Evolutionary conservation across 2,329 filamentous ascomycete genomes (phyloP).

Genomic region (Penicillium thymicola): DNA sequence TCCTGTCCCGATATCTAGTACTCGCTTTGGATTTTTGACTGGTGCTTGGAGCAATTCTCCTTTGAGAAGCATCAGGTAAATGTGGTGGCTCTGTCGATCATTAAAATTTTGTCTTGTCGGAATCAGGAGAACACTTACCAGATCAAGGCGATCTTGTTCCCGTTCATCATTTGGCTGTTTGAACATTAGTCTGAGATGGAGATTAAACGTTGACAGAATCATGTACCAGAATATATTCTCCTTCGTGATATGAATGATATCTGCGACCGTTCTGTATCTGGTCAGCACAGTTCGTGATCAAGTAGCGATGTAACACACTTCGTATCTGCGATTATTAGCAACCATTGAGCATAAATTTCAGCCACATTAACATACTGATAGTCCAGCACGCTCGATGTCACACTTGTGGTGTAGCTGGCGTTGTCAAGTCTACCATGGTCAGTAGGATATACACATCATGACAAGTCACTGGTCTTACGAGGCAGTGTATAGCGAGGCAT

Average conservation of each 20-base stretch:
- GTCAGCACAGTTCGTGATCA: background rate
- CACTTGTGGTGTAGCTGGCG: slow-evolving; percentile 30
- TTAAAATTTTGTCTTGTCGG: background rate
- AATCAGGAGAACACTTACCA: slow-evolving; percentile 18
- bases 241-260: slow-evolving; percentile 29
- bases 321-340: slow-evolving; percentile 27
- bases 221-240: slow-evolving; percentile 25
- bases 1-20: slow-evolving; percentile 37
- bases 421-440: slow-evolving; percentile 22
- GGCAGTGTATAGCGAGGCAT: slow-evolving; percentile 26
- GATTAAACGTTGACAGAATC: background rate
- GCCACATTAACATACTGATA: slow-evolving; percentile 24
- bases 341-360: background rate
- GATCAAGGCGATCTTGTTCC: slow-evolving; percentile 35
- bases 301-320: slow-evolving; percentile 20
- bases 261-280: slow-evolving; percentile 26
- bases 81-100: slow-evolving; percentile 30
- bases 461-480: slow-evolving; percentile 22
- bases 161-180: slow-evolving; percentile 31
- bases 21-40: slow-evolving; percentile 25
- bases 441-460: background rate
- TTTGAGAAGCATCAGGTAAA: slow-evolving; percentile 34
- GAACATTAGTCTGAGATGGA: background rate
- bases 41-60: slow-evolving; percentile 29
- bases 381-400: slow-evolving; percentile 31